Percentiles rank a stretch among this genome's conserved stretches.
Conservation (phyloP, 1,284 basidiomycete genomes). For the Microbotryum silenes-acaulis region DNA sequence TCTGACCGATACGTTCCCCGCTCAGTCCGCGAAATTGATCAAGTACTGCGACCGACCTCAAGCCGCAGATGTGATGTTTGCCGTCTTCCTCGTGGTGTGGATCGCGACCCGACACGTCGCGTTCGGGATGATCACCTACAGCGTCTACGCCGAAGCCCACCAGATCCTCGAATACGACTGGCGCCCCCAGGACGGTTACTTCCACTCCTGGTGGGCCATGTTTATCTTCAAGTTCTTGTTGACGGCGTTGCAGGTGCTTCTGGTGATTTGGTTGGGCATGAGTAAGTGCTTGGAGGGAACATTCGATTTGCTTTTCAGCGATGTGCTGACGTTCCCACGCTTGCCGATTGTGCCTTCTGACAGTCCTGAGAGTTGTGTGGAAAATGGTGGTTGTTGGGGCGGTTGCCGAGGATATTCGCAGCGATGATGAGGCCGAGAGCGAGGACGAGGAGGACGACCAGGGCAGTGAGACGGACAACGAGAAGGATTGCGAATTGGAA, state of each 20-base stretch:
- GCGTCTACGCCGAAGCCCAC: conserved; percentile 50
- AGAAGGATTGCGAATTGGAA: neutral
- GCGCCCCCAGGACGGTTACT: conserved; percentile 55
- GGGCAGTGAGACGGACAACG: conserved; percentile 39
- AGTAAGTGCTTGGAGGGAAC: conserved; percentile 8
- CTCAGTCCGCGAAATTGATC: conserved; percentile 82
- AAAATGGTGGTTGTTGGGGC: conserved; percentile 61
- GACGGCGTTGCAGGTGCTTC: conserved; percentile 53
- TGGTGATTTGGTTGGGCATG: conserved; percentile 24
- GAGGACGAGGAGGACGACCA: conserved; percentile 55
- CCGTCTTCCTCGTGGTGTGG: conserved; percentile 79
- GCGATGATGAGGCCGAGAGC: conserved; percentile 64
- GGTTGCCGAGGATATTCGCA: conserved; percentile 74
- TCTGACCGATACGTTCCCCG: neutral
- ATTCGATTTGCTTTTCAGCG: conserved; percentile 9
- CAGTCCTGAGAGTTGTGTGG: conserved; percentile 60
- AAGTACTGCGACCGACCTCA: conserved; percentile 64
- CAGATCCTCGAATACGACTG: conserved; percentile 51
- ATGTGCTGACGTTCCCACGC: conserved; percentile 52
- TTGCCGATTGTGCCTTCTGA: conserved; percentile 49
- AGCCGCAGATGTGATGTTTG: conserved; percentile 69
- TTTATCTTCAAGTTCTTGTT: conserved; percentile 54
- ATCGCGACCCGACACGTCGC: conserved; percentile 73
- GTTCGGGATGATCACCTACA: conserved; percentile 62
- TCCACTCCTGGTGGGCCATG: conserved; percentile 49